Base-by-base conservation (phyloP, 305 asterid genomes). In the Fraxinus floribunda region DNA sequence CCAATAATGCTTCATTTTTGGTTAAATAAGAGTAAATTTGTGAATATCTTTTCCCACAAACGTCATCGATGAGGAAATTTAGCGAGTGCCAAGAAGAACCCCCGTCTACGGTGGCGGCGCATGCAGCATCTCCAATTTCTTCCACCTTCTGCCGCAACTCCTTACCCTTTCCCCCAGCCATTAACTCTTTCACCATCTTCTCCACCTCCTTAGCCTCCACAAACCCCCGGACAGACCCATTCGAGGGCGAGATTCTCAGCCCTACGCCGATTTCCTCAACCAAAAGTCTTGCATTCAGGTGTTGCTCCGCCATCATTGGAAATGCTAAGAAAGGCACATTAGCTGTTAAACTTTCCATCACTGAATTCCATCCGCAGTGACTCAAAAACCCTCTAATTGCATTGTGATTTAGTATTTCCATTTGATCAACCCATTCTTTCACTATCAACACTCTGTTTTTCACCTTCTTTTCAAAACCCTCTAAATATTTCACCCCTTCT, bases 321-420 rank as follows among this genome's bases (percentile, higher is more conserved):
- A 93, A 30, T 11, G 94, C 94, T 1, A 93, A 77, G 9, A 93
- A 81, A 7, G 98, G 93, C 16, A 92, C 93, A 0, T 86, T 85
- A 16, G 91, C 90, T 55, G 82, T 83, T 55, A 92, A 44, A 72
- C 95, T 88, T 74, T 93, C 97, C 72, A 78, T 11, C 78, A 90
- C 90, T 6, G 97, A 93, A 78, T 93, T 93, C 95, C 95, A 93
- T 77, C 98, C 97, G 36, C 98, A 93, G 68, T 91, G 94, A 79
- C 95, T 90, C 86, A 93, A 62, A 79, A 91, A 89, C 68, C 94
- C 94, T 9, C 71, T 79, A 3, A 91, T 86, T 0, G 83, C 87
- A 7, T 84, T 82, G 81, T 94, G 98, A 2, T 18, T 20, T 15
- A 94, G 88, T 3, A 91, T 84, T 1, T 75, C 44, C 32, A 80